These are phyloP conservation scores for Cladorrhinum sp. DNA, from an alignment of 2,329 filamentous ascomycete genomes.

Conservation along the genomic window DNA sequence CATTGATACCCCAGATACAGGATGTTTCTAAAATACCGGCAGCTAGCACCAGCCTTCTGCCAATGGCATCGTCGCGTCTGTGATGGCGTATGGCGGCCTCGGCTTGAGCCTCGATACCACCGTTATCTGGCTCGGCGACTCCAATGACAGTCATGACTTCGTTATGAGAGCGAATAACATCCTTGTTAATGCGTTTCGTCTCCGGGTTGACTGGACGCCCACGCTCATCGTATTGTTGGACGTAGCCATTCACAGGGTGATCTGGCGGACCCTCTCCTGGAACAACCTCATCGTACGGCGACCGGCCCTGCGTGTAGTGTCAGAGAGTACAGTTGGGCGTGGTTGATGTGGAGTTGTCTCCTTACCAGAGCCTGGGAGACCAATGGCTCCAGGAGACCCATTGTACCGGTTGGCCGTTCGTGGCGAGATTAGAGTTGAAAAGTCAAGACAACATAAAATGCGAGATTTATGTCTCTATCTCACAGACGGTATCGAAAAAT, in stretches of 20 bases:
- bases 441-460: background rate
- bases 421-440: background rate
- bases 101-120: conserved; percentile 37
- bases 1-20: conserved; percentile 50
- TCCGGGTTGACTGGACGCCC: conserved; percentile 55
- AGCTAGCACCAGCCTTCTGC: conserved; percentile 37
- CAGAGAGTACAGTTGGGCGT: background rate
- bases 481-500: background rate
- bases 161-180: conserved; percentile 59
- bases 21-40: conserved; percentile 41
- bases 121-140: conserved; percentile 57
- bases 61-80: conserved; percentile 47
- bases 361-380: conserved; percentile 54
- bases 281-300: conserved; percentile 58
- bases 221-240: conserved; percentile 53
- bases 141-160: conserved; percentile 63
- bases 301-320: conserved; percentile 47
- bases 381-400: conserved; percentile 55
- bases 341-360: conserved; percentile 24
- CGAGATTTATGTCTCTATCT: background rate
- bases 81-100: conserved; percentile 43
- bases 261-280: conserved; percentile 44
- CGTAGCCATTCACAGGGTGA: conserved; percentile 37
- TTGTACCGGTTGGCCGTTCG: conserved; percentile 30
- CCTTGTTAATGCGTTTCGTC: conserved; percentile 53